Percentiles rank a stretch among this genome's conserved stretches.
Evolutionary conservation across 345 rosid species (phyloP).

Genomic region (Geranium brycei): DNA sequence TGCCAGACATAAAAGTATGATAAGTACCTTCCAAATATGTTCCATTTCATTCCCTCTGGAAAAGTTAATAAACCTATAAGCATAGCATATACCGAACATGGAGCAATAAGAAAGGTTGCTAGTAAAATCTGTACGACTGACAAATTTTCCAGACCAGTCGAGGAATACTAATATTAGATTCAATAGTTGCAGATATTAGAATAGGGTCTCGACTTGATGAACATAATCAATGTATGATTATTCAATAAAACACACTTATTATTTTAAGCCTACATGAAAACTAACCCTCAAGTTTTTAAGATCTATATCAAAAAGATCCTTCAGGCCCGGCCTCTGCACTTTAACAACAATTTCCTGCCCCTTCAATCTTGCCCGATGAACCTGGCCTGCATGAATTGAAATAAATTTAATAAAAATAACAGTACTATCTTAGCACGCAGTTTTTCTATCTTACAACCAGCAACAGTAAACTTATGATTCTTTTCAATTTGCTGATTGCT

Average conservation of each 20-base stretch:
- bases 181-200: background rate
- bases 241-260: background rate
- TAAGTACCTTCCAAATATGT: background rate
- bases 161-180: background rate
- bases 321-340: conserved; percentile 96
- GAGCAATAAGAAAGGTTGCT: background rate
- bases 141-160: background rate
- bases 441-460: background rate
- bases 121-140: background rate
- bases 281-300: conserved; percentile 88
- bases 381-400: conserved; percentile 50
- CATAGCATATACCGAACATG: background rate
- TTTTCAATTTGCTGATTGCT: conserved; percentile 5
- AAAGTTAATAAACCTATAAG: background rate
- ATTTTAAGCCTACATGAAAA: conserved; percentile 6
- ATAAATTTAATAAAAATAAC: background rate
- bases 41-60: background rate
- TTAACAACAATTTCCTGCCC: conserved; percentile 84
- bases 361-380: conserved; percentile 84
- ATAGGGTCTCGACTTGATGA: background rate
- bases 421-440: background rate
- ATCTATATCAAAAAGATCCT: conserved; percentile 92
- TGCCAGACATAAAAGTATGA: background rate
- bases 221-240: background rate
- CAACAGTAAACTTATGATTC: background rate